Evolutionary conservation across 768 basidiomycete species (phyloP).

Genomic region (Mycena pura): DNA sequence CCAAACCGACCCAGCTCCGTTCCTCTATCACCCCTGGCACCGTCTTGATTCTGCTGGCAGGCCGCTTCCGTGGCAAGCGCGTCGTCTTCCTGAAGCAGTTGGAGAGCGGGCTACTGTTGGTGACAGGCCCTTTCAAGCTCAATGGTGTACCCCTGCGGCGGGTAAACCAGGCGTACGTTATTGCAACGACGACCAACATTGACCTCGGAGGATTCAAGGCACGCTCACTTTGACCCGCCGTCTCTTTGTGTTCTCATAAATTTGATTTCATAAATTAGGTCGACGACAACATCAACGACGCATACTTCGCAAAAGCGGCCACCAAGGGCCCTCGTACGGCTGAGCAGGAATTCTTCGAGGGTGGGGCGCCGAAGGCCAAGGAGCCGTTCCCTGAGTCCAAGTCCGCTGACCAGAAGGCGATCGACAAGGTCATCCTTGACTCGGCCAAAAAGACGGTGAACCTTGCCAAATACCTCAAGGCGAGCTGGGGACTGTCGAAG

Average conservation of each 20-base stretch:
- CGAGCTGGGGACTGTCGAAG: constrained; percentile 94
- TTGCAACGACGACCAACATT: constrained; percentile 95
- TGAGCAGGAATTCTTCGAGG: constrained; percentile 97
- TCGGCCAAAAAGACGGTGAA: constrained; percentile 91
- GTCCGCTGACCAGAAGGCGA: constrained; percentile 88
- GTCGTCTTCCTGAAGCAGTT: constrained; percentile 99
- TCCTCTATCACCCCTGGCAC: constrained; percentile 91
- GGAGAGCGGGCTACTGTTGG: constrained; percentile 88
- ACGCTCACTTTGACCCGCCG: constrained; percentile 31
- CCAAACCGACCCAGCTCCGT: constrained; percentile 81
- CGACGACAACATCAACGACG: constrained; percentile 90
- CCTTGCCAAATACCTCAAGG: constrained; percentile 91
- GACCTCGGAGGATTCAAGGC: constrained; percentile 81
- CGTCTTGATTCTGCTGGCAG: constrained; percentile 95
- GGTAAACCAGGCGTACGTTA: constrained; percentile 99
- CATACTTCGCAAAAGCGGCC: constrained; percentile 88
- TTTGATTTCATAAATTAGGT: constrained; percentile 52
- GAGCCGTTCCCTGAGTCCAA: constrained; percentile 86
- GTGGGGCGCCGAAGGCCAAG: constrained; percentile 91
- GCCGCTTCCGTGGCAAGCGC: constrained; percentile 97
- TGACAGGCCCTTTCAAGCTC: constrained; percentile 97
- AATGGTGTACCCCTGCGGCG: constrained; percentile 98
- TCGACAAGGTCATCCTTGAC: constrained; percentile 80
- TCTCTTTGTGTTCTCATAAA: constrained; percentile 2
- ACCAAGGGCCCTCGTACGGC: constrained; percentile 77